These are phyloP conservation scores for Chionographis japonica DNA, from an alignment of 106 monocot species.

Conservation along the genomic window DNA sequence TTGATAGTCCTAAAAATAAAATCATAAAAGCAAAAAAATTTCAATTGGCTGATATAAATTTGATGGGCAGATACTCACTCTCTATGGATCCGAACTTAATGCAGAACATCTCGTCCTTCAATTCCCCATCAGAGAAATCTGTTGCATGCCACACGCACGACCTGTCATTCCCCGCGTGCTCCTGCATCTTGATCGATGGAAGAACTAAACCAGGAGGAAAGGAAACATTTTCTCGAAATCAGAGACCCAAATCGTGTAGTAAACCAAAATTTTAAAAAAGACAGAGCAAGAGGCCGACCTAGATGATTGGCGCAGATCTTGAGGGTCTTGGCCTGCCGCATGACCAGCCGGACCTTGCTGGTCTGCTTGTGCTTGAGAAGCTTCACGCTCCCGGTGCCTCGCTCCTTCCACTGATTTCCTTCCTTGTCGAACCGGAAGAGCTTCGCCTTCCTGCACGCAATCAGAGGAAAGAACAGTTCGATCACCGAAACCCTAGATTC, in stretches of 20 bases:
- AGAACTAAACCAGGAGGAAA: slow-evolving; percentile 29
- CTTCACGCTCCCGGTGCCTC: slow-evolving; percentile 82
- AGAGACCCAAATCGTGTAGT: slow-evolving; percentile 3
- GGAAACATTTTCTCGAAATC: too few species aligned
- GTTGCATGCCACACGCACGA: slow-evolving; percentile 95
- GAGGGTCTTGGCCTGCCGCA: slow-evolving; percentile 94
- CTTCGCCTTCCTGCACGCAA: slow-evolving; percentile 72
- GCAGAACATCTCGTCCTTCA: slow-evolving; percentile 91
- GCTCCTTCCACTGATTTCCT: slow-evolving; percentile 93
- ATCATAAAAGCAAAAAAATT: too few species aligned
- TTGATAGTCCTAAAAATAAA: too few species aligned
- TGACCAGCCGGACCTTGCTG: slow-evolving; percentile 75
- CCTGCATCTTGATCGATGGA: slow-evolving; percentile 68
- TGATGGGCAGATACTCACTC: slow-evolving; percentile 40
- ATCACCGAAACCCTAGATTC: not conserved
- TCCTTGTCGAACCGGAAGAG: slow-evolving; percentile 92
- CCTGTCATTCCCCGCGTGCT: slow-evolving; percentile 87
- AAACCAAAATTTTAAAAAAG: not conserved
- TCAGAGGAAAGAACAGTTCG: not conserved
- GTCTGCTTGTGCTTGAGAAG: slow-evolving; percentile 79
- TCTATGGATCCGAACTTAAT: slow-evolving; percentile 88
- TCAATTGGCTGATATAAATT: too few species aligned
- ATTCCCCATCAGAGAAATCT: slow-evolving; percentile 90
- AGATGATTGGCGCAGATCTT: slow-evolving; percentile 98
- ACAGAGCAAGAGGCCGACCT: slow-evolving; percentile 17